phyloP scores from a whole-genome alignment of 345 rosid genomes.

The Kernera saxatilis region DNA sequence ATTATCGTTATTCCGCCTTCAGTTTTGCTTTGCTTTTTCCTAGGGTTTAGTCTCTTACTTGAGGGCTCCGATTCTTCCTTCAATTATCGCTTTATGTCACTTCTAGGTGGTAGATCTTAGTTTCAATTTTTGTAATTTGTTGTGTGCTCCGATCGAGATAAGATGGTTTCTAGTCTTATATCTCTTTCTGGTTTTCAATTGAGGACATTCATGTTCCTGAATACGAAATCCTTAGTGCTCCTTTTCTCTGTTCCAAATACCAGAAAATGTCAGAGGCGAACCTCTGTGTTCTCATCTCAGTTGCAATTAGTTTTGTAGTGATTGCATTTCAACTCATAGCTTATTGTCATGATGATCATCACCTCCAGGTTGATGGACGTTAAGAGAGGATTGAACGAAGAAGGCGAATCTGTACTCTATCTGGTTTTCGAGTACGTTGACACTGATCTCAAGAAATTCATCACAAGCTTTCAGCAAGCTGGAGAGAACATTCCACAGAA shows the following conservation, averaged over 20 bases:
- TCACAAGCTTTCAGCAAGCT: constrained; percentile 63
- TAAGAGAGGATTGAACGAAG: constrained; percentile 82
- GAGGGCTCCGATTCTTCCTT: too few relatives aligned
- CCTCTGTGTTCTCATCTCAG: not conserved
- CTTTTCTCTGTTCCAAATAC: not conserved
- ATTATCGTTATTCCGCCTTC: too few relatives aligned
- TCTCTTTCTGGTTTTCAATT: not conserved
- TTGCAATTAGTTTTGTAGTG: not conserved
- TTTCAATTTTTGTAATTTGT: not conserved
- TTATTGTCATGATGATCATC: not conserved
- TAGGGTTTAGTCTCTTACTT: too few relatives aligned
- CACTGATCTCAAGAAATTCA: constrained; percentile 86
- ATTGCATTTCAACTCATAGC: not conserved
- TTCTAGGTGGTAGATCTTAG: not conserved
- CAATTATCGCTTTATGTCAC: not conserved
- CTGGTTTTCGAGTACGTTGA: constrained; percentile 90
- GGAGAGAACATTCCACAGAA: constrained; percentile 58
- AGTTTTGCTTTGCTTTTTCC: too few relatives aligned
- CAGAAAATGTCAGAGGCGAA: not conserved
- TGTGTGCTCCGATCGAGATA: not conserved
- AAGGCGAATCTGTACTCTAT: constrained; percentile 87
- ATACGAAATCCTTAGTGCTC: not conserved
- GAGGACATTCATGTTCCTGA: too few relatives aligned
- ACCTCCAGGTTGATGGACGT: constrained; percentile 70
- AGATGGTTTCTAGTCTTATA: not conserved